Conservation (phyloP, 495 filamentous ascomycete species). For the Aspergillus panamensis region DNA sequence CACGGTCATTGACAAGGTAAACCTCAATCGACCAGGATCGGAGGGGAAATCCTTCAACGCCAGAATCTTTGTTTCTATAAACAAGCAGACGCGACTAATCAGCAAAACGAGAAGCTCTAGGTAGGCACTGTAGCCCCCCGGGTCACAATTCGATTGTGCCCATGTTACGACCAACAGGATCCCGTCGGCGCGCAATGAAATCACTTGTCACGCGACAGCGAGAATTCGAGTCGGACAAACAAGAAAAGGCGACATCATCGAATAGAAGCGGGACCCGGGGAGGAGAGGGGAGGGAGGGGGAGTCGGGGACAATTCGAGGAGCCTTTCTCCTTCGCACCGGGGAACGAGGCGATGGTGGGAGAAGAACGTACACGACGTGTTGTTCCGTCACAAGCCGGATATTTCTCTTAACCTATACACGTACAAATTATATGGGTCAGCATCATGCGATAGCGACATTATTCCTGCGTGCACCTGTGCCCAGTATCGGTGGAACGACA, state of each 20-base stretch:
- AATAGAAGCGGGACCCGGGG: background rate
- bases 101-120: slow-evolving; percentile 12
- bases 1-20: slow-evolving; percentile 56
- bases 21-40: slow-evolving; percentile 66
- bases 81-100: slow-evolving; percentile 20
- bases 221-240: background rate
- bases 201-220: background rate
- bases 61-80: slow-evolving; percentile 59
- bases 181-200: background rate
- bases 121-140: background rate
- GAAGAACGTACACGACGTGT: slow-evolving; percentile 68
- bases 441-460: slow-evolving; percentile 15
- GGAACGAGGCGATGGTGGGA: slow-evolving; percentile 7
- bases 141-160: background rate
- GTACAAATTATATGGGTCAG: slow-evolving; percentile 13
- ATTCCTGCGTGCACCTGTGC: background rate
- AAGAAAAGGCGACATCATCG: slow-evolving; percentile 8
- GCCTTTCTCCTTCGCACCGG: background rate
- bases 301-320: background rate
- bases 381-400: slow-evolving; percentile 93
- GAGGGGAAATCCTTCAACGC: slow-evolving; percentile 85
- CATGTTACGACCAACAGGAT: background rate
- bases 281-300: background rate
- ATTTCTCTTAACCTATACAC: slow-evolving; percentile 69
- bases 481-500: slow-evolving; percentile 7